Base-by-base conservation (phyloP, 2,329 filamentous ascomycete species). In the Xylaria sp. region DNA sequence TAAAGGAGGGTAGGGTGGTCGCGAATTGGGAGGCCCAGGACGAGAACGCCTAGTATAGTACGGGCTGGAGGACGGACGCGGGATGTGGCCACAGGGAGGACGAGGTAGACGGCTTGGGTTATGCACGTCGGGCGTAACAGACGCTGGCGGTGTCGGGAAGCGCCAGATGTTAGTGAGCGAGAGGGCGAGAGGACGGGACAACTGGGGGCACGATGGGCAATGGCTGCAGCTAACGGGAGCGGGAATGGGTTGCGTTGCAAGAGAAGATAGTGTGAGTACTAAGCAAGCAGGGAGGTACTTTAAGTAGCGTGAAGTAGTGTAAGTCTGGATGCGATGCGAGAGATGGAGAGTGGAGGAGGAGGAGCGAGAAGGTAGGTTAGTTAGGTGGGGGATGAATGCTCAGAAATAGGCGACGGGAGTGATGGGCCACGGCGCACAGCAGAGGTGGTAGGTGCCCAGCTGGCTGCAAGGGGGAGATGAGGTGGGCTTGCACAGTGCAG, bases 1-100 rank as follows among this genome's bases (percentile, higher is more conserved):
- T 58, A 71, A 62, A 61, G 72, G 65, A 68, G 66, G 73, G 71
- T 73, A 68, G 66, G 73, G 71, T 73, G 74, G 76, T 74, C 75
- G 75, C 73, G 73, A 69, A 69, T 62, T 58, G 65, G 56, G 72
- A 72, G 75, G 66, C 73, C 75, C 65, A 66, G 65, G 55, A 49
- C 65, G 33, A 33, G 70, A 62, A 71, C 17, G 49, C 49, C n/a
- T 51, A 20, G 49, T 15, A 9, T 50, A 64, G 70, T 7, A 69
- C 67, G 69, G 67, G 67, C 68, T 69, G 68, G 59, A 42, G 50
- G 54, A 38, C 27, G 54, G 25, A 44, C 54, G n/a, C 55, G 39
- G 38, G 56, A 27, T n/a, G 36, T 45, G 51, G 49, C 47, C 36
- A n/a, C 45, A 42, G 69, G 57, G 64, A 61, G 69, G 71, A n/a